Base-by-base conservation (phyloP, 2,329 filamentous ascomycete genomes). In the Aquanectria penicillioides region DNA sequence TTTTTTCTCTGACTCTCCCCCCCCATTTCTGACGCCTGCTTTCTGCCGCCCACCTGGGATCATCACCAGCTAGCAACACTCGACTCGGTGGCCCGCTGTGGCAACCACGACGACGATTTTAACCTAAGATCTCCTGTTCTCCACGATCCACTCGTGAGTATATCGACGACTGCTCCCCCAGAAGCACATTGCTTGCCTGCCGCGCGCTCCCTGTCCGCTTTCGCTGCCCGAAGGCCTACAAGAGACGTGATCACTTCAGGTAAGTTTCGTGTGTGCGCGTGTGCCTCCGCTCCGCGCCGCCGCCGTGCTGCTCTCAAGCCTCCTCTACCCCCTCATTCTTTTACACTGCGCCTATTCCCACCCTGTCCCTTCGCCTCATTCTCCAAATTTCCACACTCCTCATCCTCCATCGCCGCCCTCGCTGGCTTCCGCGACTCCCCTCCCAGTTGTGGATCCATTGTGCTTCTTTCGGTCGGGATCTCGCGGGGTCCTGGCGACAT, bases 201-300 rank as follows among this genome's bases (percentile, higher is more conserved):
- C 18, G 57, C 36, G 63, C 60, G 55, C 46, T 52, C 53, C 52
- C 59, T 59, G 52, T 38, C 57, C 54, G 54, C 59, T 66, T 59
- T 66, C 62, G 46, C 47, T 56, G 9, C 25, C 49, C 57, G 63
- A 61, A 64, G 68, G 59, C 57, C 56, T 57, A 61, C 60, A 66
- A 61, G 49, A 67, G 75, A 75, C 75, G 75, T 72, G 75, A 77
- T 78, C 73, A 73, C 75, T 77, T 78, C 74, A 72, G 66, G 74
- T 76, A 68, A 74, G 74, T 76, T 70, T 65, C 63, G 57, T 60
- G 59, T 28, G 43, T 41, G 23, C 26, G 44, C 17, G 29, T 51
- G 31, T 56, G 53, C 40, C 55, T 61, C 62, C 60, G 49, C 63
- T 66, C 49, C 44, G 62, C 58, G 57, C 51, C 53, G 40, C 53